phyloP scores from a whole-genome alignment of 352 stramenopile genomes.

The Hyphochytrium catenoides region DNA sequence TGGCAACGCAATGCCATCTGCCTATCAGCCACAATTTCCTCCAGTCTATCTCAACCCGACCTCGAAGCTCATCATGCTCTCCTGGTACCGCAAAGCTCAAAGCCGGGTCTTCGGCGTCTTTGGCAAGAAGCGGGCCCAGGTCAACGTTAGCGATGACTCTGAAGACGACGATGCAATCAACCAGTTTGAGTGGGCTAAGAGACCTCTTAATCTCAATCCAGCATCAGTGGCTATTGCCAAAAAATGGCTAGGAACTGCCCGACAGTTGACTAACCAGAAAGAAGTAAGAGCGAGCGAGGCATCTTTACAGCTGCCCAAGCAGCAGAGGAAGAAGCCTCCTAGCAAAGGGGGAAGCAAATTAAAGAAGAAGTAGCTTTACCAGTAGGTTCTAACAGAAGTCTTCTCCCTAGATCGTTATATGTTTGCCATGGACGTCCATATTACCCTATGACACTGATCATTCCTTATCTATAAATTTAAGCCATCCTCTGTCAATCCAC shows the following conservation, averaged over 20 bases:
- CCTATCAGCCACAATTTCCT: slow-evolving; percentile 17
- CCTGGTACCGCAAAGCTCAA: slow-evolving; percentile 72
- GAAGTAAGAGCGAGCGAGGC: slow-evolving; percentile 19
- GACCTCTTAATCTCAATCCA: slow-evolving; percentile 30
- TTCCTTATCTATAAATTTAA: too few relatives aligned
- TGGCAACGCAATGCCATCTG: not conserved
- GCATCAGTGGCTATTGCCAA: slow-evolving; percentile 47
- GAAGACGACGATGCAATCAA: slow-evolving; percentile 40
- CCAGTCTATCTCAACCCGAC: slow-evolving; percentile 44
- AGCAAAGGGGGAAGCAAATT: too few relatives aligned
- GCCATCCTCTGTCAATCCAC: too few relatives aligned
- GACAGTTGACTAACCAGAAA: slow-evolving; percentile 19
- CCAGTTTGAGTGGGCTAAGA: slow-evolving; percentile 46
- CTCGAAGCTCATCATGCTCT: slow-evolving; percentile 62
- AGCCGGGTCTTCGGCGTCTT: slow-evolving; percentile 56
- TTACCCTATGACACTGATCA: too few relatives aligned
- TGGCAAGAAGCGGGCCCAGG: slow-evolving; percentile 20
- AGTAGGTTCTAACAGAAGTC: too few relatives aligned
- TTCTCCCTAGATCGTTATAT: too few relatives aligned
- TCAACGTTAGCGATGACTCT: slow-evolving; percentile 63
- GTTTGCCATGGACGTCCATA: too few relatives aligned
- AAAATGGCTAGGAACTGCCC: slow-evolving; percentile 43
- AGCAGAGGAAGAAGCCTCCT: slow-evolving; percentile 37
- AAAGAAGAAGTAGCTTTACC: too few relatives aligned
- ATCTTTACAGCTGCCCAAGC: slow-evolving; percentile 36